These are phyloP conservation scores for Plenodomus biglobosus DNA, from an alignment of 2,329 filamentous ascomycete species.

Conservation along the genomic window DNA sequence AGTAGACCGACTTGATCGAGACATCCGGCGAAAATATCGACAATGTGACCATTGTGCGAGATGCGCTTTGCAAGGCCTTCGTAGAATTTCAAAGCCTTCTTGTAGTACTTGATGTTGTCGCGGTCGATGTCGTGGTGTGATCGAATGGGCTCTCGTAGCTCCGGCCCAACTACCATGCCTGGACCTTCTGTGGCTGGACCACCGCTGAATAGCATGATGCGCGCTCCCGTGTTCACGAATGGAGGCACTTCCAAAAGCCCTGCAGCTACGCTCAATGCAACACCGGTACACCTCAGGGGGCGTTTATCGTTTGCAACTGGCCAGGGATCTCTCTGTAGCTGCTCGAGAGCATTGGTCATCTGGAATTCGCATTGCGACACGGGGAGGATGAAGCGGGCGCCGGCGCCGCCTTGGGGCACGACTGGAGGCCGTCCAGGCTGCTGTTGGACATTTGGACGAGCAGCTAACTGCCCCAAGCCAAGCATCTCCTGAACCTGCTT, in stretches of 20 bases:
- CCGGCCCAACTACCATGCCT: slow-evolving; percentile 93
- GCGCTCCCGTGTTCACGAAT: slow-evolving; percentile 91
- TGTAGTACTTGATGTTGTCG: slow-evolving; percentile 99
- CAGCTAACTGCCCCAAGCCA: slow-evolving; percentile 70
- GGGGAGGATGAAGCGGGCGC: slow-evolving; percentile 86
- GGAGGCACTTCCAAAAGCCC: slow-evolving; percentile 82
- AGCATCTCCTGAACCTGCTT: slow-evolving; percentile 99
- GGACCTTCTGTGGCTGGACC: slow-evolving; percentile 94
- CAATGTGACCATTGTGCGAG: slow-evolving; percentile 93
- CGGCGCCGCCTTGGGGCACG: slow-evolving; percentile 70
- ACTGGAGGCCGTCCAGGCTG: slow-evolving; percentile 70
- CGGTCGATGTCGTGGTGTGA: slow-evolving; percentile 98
- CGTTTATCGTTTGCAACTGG: slow-evolving; percentile 92
- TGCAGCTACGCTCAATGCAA: slow-evolving; percentile 92
- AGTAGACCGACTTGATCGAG: slow-evolving; percentile 94
- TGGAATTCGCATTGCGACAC: slow-evolving; percentile 97
- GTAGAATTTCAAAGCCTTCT: slow-evolving; percentile 99
- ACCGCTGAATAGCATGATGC: slow-evolving; percentile 96
- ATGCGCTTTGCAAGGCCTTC: slow-evolving; percentile 91
- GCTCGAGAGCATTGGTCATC: slow-evolving; percentile 92
- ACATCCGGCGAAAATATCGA: slow-evolving; percentile 97
- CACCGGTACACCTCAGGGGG: slow-evolving; percentile 87
- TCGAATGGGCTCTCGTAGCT: slow-evolving; percentile 92
- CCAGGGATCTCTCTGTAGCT: slow-evolving; percentile 96
- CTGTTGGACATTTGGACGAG: slow-evolving; percentile 69